Evolutionary conservation across 768 basidiomycete species (phyloP).

Genomic region (Coprinellus aureogranulatus): DNA sequence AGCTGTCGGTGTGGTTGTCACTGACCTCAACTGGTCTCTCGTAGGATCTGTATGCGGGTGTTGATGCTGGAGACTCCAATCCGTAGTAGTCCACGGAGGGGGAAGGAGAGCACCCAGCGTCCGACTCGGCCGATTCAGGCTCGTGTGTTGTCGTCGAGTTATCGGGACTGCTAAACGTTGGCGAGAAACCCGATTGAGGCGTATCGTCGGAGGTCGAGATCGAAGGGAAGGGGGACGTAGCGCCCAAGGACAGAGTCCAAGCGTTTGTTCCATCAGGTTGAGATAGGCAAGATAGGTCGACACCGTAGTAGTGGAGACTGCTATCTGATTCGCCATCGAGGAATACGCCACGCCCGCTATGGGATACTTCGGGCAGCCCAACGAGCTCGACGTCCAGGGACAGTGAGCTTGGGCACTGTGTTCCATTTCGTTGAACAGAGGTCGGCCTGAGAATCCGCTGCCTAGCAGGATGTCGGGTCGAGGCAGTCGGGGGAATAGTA

Average conservation of each 20-base stretch:
- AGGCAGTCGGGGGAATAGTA: neutral
- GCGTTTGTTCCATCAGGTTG: constrained; percentile 28
- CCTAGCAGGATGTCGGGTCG: too few species aligned
- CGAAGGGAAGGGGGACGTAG: neutral
- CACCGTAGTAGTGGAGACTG: constrained; percentile 7
- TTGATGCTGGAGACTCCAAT: neutral
- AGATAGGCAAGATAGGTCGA: constrained; percentile 15
- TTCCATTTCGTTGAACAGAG: neutral
- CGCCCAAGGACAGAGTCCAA: constrained; percentile 28
- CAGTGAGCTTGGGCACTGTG: constrained; percentile 6
- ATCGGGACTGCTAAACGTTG: constrained; percentile 1
- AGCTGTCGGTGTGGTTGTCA: neutral
- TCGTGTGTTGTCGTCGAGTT: neutral
- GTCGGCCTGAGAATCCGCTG: neutral
- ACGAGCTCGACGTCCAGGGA: constrained; percentile 7
- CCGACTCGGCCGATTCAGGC: neutral
- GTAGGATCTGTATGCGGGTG: neutral
- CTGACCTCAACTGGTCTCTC: too few species aligned
- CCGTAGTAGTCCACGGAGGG: neutral
- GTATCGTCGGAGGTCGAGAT: constrained; percentile 1
- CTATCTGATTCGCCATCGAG: neutral
- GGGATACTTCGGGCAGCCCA: neutral
- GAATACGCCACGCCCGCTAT: neutral
- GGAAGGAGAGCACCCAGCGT: neutral
- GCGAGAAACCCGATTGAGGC: neutral